Evolutionary conservation across 2,329 filamentous ascomycete genomes (phyloP).

Genomic region (Cordyceps javanica): DNA sequence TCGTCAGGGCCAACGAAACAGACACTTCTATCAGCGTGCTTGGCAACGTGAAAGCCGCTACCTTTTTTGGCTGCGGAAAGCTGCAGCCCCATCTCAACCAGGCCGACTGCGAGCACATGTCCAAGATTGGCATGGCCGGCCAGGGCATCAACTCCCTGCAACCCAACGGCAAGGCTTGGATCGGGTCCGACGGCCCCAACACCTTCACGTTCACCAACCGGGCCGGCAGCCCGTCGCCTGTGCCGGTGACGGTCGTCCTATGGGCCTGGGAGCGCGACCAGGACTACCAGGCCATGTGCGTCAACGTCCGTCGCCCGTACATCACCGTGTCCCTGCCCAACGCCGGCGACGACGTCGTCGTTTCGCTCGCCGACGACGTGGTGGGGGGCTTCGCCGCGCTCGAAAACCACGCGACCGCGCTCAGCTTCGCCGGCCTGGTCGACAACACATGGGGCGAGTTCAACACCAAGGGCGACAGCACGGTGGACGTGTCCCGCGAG

Average conservation of each 20-base stretch:
- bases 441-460: slow-evolving; percentile 39
- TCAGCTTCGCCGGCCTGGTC: slow-evolving; percentile 31
- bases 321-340: slow-evolving; percentile 33
- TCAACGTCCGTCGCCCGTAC: slow-evolving; percentile 21
- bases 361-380: slow-evolving; percentile 31
- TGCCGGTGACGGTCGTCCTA: slow-evolving; percentile 20
- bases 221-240: slow-evolving; percentile 6
- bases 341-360: slow-evolving; percentile 24
- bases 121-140: slow-evolving; percentile 20
- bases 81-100: slow-evolving; percentile 16
- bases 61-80: slow-evolving; percentile 12
- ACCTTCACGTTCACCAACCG: slow-evolving; percentile 24
- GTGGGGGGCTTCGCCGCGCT: slow-evolving; percentile 33
- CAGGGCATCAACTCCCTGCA: slow-evolving; percentile 19
- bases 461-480: slow-evolving; percentile 28
- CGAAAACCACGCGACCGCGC: slow-evolving; percentile 21
- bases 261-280: slow-evolving; percentile 17
- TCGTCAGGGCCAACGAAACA: background rate
- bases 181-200: slow-evolving; percentile 23
- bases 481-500: slow-evolving; percentile 36
- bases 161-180: slow-evolving; percentile 22
- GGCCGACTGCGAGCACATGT: slow-evolving; percentile 23
- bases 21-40: background rate
- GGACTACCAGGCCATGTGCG: slow-evolving; percentile 21
- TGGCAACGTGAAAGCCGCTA: background rate